These are phyloP conservation scores for Eucalyptus shirleyi DNA, from an alignment of 345 rosid genomes.

Conservation along the genomic window DNA sequence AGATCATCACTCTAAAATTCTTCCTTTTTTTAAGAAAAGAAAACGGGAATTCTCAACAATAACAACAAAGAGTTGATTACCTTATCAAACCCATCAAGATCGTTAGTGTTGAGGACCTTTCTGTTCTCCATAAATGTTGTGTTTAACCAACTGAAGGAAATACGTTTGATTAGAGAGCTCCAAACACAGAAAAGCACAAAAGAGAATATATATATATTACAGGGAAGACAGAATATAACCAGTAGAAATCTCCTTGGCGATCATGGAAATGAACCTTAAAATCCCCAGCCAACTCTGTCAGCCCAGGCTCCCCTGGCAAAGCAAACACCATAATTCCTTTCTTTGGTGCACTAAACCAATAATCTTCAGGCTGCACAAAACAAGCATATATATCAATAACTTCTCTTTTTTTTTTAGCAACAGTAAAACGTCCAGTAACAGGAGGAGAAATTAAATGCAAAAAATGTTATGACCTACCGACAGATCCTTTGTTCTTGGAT, in stretches of 20 bases:
- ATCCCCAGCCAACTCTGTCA: constrained; percentile 68
- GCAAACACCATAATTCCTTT: constrained; percentile 93
- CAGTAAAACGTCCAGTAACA: not conserved
- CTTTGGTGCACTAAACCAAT: constrained; percentile 82
- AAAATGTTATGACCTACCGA: constrained; percentile 23
- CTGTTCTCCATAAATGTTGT: constrained; percentile 79
- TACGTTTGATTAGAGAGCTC: not conserved
- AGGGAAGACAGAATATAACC: constrained; percentile 11
- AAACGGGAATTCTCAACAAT: not conserved
- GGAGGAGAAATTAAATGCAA: not conserved
- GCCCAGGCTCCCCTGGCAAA: constrained; percentile 92
- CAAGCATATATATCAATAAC: not conserved
- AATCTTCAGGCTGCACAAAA: constrained; percentile 67
- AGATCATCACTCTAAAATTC: not conserved
- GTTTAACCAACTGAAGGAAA: constrained; percentile 67
- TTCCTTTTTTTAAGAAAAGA: not conserved
- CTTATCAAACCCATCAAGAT: constrained; percentile 90
- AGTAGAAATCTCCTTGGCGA: constrained; percentile 89
- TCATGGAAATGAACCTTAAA: constrained; percentile 90
- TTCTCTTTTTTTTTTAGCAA: not conserved
- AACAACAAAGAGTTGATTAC: constrained; percentile 6
- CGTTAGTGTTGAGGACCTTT: constrained; percentile 44
- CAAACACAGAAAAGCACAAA: not conserved
- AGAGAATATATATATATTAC: not conserved
- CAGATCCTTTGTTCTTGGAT: constrained; percentile 76